Evolutionary conservation across 1,284 basidiomycete species (phyloP).

Genomic region (Trichosporon inkin): DNA sequence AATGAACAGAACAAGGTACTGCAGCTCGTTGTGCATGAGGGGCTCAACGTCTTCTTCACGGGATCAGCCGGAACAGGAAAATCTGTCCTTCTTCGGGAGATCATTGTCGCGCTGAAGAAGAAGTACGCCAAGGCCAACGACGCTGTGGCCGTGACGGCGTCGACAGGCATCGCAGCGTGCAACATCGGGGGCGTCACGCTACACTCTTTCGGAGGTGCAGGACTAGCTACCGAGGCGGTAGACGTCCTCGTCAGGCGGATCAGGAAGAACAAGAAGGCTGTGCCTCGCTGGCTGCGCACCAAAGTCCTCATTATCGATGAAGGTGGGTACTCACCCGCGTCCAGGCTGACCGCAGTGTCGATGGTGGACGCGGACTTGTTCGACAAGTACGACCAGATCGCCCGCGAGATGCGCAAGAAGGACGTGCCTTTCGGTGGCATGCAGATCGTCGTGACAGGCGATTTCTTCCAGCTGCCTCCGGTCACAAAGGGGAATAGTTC

Average conservation of each 20-base stretch:
- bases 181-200: slow-evolving; percentile 91
- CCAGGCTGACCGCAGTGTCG: slow-evolving; percentile 61
- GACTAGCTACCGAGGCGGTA: slow-evolving; percentile 68
- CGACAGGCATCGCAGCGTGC: slow-evolving; percentile 84
- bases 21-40: slow-evolving; percentile 62
- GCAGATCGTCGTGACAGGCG: slow-evolving; percentile 86
- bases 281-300: slow-evolving; percentile 65
- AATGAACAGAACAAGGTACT: slow-evolving; percentile 78
- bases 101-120: slow-evolving; percentile 63
- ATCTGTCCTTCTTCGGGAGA: slow-evolving; percentile 85
- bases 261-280: slow-evolving; percentile 64
- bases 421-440: slow-evolving; percentile 86
- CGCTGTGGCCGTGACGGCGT: slow-evolving; percentile 78
- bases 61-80: slow-evolving; percentile 95
- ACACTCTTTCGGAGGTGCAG: slow-evolving; percentile 87
- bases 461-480: slow-evolving; percentile 96
- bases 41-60: slow-evolving; percentile 88
- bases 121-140: slow-evolving; percentile 55
- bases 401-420: slow-evolving; percentile 57
- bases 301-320: slow-evolving; percentile 92
- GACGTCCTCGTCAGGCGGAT: slow-evolving; percentile 66
- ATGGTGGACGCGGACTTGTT: slow-evolving; percentile 89
- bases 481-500: slow-evolving; percentile 58
- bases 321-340: slow-evolving; percentile 54
- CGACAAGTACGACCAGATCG: slow-evolving; percentile 51